Base-by-base conservation (phyloP, 2,329 filamentous ascomycete species). In the Emmonsia crescens region DNA sequence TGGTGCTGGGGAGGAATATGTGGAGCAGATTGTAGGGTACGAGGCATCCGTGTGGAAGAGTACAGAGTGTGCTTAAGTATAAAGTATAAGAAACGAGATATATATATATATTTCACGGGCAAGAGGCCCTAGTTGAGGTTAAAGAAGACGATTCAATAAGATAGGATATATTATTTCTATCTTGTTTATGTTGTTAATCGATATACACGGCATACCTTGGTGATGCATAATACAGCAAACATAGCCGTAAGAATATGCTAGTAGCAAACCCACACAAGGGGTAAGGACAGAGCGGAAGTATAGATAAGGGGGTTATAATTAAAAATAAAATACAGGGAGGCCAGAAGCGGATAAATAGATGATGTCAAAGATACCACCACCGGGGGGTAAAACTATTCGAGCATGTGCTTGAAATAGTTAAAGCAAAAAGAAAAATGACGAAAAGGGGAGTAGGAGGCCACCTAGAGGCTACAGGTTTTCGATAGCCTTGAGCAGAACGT, bases 401-500 rank as follows among this genome's bases (percentile, higher is more conserved):
- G 33, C 21, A 55, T 14, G 12, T 19, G 52, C 33, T 55, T 36
- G 52, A n/a, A 52, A 54, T 8, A 54, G 10, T 16, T 3, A 21
- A 33, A 46, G 14, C 19, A 54, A 51, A 29, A 14, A 36, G 56
- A 62, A 16, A 55, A 42, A 56, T 27, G 12, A 14, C 19, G 40
- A 38, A 36, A 19, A 21, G n/a, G n/a, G 51, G 33, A 19, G 9
- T 3, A 21, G 16, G 49, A n/a, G 24, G 27, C 27, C 58, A 64
- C 33, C 16, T 40, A 16, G 33, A 60, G 14, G n/a, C 74, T 70
- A 85, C 67, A 85, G 70, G 24, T 76, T 76, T 61, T 81, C 80
- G 65, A 86, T 82, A 60, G 82, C 83, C 68, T 78, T 80, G 55
- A 79, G 76, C 66, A 86, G 68, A 33, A 85, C 81, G 58, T 85